Evolutionary conservation across 2,329 filamentous ascomycete species (phyloP).

Genomic region (Ascochyta koolunga): DNA sequence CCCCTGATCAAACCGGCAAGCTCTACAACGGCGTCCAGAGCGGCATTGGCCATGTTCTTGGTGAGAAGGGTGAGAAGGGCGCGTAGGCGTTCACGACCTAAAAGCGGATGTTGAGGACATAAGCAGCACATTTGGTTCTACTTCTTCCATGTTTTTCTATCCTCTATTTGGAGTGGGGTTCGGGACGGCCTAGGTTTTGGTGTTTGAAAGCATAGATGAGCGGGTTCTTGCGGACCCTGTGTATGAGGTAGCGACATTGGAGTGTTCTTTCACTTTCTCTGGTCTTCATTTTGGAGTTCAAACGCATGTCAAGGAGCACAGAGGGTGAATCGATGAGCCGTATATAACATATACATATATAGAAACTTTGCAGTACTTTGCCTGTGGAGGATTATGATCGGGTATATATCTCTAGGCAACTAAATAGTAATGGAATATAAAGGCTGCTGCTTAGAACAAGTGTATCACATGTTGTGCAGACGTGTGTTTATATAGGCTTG

Average conservation of each 20-base stretch:
- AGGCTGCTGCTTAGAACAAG: neutral
- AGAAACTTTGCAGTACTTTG: slow-evolving; percentile 29
- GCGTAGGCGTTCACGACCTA: slow-evolving; percentile 15
- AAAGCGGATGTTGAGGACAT: slow-evolving; percentile 6
- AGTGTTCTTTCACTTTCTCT: slow-evolving; percentile 8
- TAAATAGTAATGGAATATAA: slow-evolving; percentile 42
- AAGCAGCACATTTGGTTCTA: slow-evolving; percentile 19
- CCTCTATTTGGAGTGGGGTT: slow-evolving; percentile 26
- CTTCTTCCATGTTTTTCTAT: slow-evolving; percentile 41
- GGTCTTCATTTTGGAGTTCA: slow-evolving; percentile 24
- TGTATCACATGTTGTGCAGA: neutral
- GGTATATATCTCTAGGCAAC: slow-evolving; percentile 35
- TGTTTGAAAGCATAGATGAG: slow-evolving; percentile 45
- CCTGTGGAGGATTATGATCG: slow-evolving; percentile 27
- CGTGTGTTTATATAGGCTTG: neutral
- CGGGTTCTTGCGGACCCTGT: slow-evolving; percentile 29
- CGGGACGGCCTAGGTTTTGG: slow-evolving; percentile 31
- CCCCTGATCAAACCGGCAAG: slow-evolving; percentile 45
- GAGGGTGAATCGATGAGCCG: slow-evolving; percentile 37
- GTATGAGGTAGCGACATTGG: slow-evolving; percentile 17
- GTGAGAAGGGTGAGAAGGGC: slow-evolving; percentile 36
- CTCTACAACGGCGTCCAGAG: slow-evolving; percentile 43
- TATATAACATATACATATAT: slow-evolving; percentile 37
- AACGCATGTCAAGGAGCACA: slow-evolving; percentile 35
- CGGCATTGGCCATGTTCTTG: slow-evolving; percentile 37